Percentiles rank a stretch among this genome's conserved stretches.
Evolutionary conservation across 1,139 yeast species (phyloP).

Genomic region (Suhomyces bokatorum): DNA sequence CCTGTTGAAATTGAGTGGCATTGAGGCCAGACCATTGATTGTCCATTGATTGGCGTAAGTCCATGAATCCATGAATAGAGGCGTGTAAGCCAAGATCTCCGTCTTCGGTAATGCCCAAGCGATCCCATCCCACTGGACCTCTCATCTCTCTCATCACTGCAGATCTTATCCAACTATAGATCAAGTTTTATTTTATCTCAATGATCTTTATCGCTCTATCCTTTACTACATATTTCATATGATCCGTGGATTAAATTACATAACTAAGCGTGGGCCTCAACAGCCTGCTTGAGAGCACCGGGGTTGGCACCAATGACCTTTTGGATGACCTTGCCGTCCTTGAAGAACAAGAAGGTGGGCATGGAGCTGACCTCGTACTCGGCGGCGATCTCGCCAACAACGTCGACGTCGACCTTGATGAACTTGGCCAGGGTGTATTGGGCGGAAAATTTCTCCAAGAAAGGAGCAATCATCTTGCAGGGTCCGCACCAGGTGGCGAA

Average conservation of each 20-base stretch:
- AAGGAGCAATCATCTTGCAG: constrained; percentile 82
- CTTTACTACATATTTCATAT: background rate
- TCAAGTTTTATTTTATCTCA: too few species aligned
- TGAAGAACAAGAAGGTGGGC: constrained; percentile 86
- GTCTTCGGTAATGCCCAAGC: too few species aligned
- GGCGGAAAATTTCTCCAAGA: constrained; percentile 59
- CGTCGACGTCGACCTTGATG: constrained; percentile 85
- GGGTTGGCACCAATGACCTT: constrained; percentile 89
- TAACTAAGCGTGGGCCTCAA: constrained; percentile 53
- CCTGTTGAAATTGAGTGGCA: too few species aligned
- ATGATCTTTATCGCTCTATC: too few species aligned
- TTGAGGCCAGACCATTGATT: too few species aligned
- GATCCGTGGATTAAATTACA: background rate
- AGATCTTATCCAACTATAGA: too few species aligned
- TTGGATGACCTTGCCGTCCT: constrained; percentile 68
- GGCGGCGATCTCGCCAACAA: constrained; percentile 70
- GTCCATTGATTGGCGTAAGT: too few species aligned
- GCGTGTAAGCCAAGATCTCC: too few species aligned
- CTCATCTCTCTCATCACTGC: too few species aligned
- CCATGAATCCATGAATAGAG: too few species aligned
- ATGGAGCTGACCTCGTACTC: constrained; percentile 75
- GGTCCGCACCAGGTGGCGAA: constrained; percentile 96
- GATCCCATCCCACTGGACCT: too few species aligned
- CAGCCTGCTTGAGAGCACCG: constrained; percentile 70
- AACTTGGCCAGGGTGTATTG: constrained; percentile 58